Evolutionary conservation across 163 green algal species (phyloP).

Genomic region (Volvox carteri): DNA sequence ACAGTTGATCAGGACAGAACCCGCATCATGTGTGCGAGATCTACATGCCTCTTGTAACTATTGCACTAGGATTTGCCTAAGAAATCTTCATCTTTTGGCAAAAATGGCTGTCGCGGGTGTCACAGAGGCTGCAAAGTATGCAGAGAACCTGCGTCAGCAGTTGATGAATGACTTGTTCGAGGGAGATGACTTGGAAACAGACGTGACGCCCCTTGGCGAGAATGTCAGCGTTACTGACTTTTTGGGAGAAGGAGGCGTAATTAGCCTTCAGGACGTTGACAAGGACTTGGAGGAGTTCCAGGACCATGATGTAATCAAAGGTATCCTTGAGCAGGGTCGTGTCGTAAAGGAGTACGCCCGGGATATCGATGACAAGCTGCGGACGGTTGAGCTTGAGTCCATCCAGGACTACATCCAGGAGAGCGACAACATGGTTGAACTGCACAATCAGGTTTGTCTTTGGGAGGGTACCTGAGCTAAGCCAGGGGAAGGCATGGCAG

Average conservation of each 20-base stretch:
- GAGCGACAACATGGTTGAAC: constrained; percentile 89
- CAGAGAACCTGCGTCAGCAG: constrained; percentile 47
- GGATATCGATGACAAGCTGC: constrained; percentile 90
- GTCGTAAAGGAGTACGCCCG: constrained; percentile 82
- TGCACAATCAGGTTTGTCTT: constrained; percentile 85
- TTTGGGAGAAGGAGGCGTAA: constrained; percentile 32
- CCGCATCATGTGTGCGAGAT: no score
- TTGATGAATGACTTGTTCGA: constrained; percentile 64
- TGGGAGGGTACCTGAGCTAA: background rate
- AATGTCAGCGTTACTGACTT: constrained; percentile 41
- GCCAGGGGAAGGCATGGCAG: no score
- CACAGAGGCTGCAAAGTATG: constrained; percentile 53
- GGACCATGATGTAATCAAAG: constrained; percentile 85
- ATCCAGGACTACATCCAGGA: constrained; percentile 95
- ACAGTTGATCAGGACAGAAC: no score
- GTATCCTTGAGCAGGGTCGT: constrained; percentile 84
- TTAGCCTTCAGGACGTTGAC: constrained; percentile 82
- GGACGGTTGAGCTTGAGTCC: constrained; percentile 87
- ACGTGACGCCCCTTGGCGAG: constrained; percentile 8
- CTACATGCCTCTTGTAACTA: no score
- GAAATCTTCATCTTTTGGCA: no score
- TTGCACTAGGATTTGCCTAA: no score
- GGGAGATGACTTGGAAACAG: constrained; percentile 52
- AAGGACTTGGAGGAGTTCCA: constrained; percentile 88
- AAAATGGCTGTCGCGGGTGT: constrained; percentile 27